These are phyloP conservation scores for Plantago major DNA, from an alignment of 257 asterid species.

Conservation along the genomic window DNA sequence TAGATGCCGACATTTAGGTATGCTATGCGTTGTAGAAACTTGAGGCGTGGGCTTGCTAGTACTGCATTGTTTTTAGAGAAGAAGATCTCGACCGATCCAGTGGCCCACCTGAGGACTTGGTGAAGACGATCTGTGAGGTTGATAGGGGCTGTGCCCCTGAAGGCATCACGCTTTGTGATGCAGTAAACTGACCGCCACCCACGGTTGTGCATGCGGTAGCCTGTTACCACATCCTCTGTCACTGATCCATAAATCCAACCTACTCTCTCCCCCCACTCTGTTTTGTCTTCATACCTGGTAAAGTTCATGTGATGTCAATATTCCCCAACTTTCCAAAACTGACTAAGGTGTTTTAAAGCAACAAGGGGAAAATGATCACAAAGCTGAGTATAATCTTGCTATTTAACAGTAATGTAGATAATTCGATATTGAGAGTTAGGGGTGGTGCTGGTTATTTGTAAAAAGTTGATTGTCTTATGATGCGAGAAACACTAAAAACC, in stretches of 20 bases:
- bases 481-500: too few relatives aligned
- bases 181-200: conserved; percentile 97
- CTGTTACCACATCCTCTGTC: conserved; percentile 95
- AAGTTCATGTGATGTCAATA: neutral
- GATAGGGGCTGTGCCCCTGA: conserved; percentile 89
- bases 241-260: conserved; percentile 99
- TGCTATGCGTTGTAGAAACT: conserved; percentile 84
- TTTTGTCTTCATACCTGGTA: conserved; percentile 85
- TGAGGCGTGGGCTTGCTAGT: conserved; percentile 75
- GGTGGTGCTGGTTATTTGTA: too few relatives aligned
- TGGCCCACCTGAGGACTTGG: conserved; percentile 98
- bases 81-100: conserved; percentile 96
- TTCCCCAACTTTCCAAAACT: neutral
- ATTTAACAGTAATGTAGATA: too few relatives aligned
- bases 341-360: neutral
- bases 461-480: too few relatives aligned
- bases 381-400: too few relatives aligned
- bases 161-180: conserved; percentile 91
- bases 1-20: conserved; percentile 93
- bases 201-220: conserved; percentile 98
- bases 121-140: conserved; percentile 93
- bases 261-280: conserved; percentile 96
- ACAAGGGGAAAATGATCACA: neutral
- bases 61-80: conserved; percentile 79
- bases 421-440: too few relatives aligned